Base-by-base conservation (phyloP, 225 moss, liverwort and hornwort species). In the Anthoceros angustus region DNA sequence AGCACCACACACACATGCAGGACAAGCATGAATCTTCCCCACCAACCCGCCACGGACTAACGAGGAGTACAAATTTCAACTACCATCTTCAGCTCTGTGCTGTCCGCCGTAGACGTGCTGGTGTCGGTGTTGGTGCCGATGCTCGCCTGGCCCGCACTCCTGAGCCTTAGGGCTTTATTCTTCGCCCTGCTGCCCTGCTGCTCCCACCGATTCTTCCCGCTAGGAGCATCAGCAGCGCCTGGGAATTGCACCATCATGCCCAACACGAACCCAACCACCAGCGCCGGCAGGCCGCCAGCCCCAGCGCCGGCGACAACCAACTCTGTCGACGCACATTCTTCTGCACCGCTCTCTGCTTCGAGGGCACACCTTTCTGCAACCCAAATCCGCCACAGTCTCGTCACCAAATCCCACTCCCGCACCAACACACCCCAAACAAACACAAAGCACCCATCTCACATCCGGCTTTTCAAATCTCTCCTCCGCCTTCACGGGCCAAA, bases 31-130 rank as follows among this genome's bases (percentile, higher is more conserved):
- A 64, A 20, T 43, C 12, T 38, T 25, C 40, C 38, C 7, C 5
- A 6, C 25, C 21, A 3, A 21, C 10, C 10, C 26, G n/a, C 8
- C 25, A 40, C 16, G 11, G 15, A 62, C 7, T 7, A 16, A 40
- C 10, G 26, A 38, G 8, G 26, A 21, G 8, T 10, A 60, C 16
- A 18, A 41, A 49, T 6, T 25, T 24, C 25, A 61, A n/a, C 25
- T 43, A 95, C 95, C 95, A 98, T 92, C 79, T 98, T 98, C 73
- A 98, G 73, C 67, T 98, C 95, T 64, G 71, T 83, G 41, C 81
- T 82, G 41, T 77, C 80, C 62, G 74, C 74, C 66, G 50, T 68
- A 61, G 76, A 20, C 12, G 73, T 71, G 24, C 25, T 68, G 70
- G 74, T 63, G 61, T 40, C 39, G 14, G 55, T 55, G 23, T 20